Conservation (phyloP, 179 eudicot species). For the Beta corolliflora region DNA sequence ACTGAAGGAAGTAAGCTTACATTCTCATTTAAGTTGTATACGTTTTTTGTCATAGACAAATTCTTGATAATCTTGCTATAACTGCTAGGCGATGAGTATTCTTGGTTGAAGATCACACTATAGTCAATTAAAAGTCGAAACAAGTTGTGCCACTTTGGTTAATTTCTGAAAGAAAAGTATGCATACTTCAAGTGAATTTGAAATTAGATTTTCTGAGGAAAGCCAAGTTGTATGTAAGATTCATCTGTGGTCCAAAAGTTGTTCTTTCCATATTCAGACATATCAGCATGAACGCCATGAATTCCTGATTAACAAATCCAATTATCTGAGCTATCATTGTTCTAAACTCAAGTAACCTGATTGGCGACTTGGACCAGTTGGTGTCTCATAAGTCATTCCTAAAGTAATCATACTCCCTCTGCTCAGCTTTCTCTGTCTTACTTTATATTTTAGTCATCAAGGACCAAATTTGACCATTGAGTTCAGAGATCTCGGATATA, state of each 20-base stretch:
- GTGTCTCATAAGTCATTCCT: too few species aligned
- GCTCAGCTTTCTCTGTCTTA: neutral
- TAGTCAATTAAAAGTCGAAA: neutral
- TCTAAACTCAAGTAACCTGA: neutral
- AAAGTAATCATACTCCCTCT: neutral
- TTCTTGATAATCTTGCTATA: neutral
- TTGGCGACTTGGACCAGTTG: neutral
- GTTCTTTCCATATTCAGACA: neutral
- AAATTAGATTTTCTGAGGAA: neutral
- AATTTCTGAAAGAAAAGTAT: neutral
- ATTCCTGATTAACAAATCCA: neutral
- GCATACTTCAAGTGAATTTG: neutral
- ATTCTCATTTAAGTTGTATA: neutral
- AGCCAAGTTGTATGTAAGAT: neutral
- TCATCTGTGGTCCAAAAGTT: neutral
- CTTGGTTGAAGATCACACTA: neutral
- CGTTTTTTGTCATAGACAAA: neutral
- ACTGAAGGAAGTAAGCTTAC: neutral
- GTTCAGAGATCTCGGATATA: neutral
- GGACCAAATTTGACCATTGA: neutral
- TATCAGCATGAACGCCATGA: neutral
- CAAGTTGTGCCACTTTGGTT: neutral
- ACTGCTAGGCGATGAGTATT: neutral
- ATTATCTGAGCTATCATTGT: neutral
- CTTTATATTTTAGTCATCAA: neutral